Evolutionary conservation across 352 stramenopile genomes (phyloP), one percentile per base, ranked within the genome.

Genomic region (Albugo candida): DNA sequence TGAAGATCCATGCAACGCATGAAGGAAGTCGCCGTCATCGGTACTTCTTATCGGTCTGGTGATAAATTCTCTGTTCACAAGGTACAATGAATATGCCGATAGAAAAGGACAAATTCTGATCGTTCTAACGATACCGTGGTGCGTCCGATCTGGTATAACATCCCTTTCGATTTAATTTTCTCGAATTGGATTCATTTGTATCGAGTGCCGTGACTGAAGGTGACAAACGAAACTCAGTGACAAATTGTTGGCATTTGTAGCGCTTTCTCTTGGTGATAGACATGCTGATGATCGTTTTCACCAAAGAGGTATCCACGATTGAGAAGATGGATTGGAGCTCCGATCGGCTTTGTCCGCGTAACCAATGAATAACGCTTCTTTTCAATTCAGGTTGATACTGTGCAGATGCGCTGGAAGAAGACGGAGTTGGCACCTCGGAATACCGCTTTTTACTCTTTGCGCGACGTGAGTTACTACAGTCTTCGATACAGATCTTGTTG

Each of bases 251-350:
- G 8, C 38, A 19, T 19, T 51, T 41, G 27, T 20, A 36, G 36
- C 41, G 45, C 5, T 38, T 47, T 36, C 48, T 51, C 20, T 58
- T 39, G 0, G 47, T 43, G 53, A 73, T 69, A 24, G 55, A 64
- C 72, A 89, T 87, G 40, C 65, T 61, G 52, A 89, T 56, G 44
- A 87, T 49, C 13, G 75, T 84, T 54, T 86, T 86, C 34, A 87
- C 77, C 48, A 89, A 86, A 5, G 63, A 56, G 5, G 55, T 62
- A 40, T 89, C 72, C 14, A 72, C 66, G 18, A 84, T 59, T 24
- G 63, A 70, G 46, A 61, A 72, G 21, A 89, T 52, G 40, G 77
- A 84, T 44, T 61, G 58, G 52, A 75, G 61, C 39, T 85, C 69
- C 31, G 55, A 47, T 0, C 62, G 38, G 2, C 48, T 61, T 4